These are phyloP conservation scores for Pseudogymnoascus sp. DNA, from an alignment of 2,329 filamentous ascomycete genomes.

Conservation along the genomic window DNA sequence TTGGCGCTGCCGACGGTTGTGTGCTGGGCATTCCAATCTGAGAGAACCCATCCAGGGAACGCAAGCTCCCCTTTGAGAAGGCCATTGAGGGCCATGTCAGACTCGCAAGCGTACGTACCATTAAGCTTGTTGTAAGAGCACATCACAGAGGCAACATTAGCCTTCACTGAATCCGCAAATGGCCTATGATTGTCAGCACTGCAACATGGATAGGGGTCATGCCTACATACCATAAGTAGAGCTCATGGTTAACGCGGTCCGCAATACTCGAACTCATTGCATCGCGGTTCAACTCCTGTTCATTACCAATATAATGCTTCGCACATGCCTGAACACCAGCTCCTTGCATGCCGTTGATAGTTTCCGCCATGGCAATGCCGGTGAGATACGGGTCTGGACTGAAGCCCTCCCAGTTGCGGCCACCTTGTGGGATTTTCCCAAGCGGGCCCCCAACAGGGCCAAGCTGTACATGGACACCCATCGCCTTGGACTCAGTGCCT, in stretches of 20 bases:
- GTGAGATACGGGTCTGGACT: constrained; percentile 68
- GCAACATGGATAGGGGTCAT: not conserved
- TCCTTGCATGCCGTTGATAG: constrained; percentile 48
- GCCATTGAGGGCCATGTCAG: constrained; percentile 49
- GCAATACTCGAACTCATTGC: constrained; percentile 49
- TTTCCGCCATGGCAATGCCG: constrained; percentile 53
- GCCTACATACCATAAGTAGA: constrained; percentile 46
- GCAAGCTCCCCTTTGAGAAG: constrained; percentile 64
- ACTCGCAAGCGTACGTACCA: constrained; percentile 59
- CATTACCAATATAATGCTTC: constrained; percentile 59
- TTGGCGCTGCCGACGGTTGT: constrained; percentile 57
- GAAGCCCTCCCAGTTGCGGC: constrained; percentile 79
- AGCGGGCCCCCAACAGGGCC: constrained; percentile 70
- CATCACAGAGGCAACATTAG: constrained; percentile 60
- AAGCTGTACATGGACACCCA: constrained; percentile 66
- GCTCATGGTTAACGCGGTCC: constrained; percentile 59
- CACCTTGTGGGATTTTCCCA: constrained; percentile 63
- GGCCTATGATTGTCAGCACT: constrained; percentile 32
- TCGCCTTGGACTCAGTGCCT: constrained; percentile 59
- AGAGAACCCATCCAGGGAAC: constrained; percentile 64
- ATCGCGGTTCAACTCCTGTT: constrained; percentile 55
- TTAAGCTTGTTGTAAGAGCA: constrained; percentile 68
- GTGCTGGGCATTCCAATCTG: constrained; percentile 72
- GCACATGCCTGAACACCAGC: constrained; percentile 43
- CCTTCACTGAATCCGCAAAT: constrained; percentile 59